phyloP scores from a whole-genome alignment of 2,329 filamentous ascomycete genomes.

The Blastomyces percursus region DNA sequence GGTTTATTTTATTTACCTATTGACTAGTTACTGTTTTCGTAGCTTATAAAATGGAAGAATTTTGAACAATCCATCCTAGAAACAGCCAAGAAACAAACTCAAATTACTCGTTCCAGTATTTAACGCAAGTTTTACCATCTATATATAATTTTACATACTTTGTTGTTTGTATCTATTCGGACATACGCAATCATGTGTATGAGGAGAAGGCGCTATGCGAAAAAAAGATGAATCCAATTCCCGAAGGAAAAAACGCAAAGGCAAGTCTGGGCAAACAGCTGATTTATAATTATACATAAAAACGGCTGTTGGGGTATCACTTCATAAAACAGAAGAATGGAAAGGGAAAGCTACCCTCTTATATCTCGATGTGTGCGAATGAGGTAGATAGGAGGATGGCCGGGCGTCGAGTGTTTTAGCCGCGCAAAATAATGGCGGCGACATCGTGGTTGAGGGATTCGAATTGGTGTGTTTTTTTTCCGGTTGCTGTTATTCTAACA shows the following conservation, averaged over 20 bases:
- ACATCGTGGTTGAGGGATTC: not conserved
- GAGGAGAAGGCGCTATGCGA: not conserved
- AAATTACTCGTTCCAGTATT: not conserved
- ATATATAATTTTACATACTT: not conserved
- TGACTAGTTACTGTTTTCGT: too few species aligned
- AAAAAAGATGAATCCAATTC: not conserved
- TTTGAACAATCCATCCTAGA: too few species aligned
- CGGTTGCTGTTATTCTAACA: not conserved
- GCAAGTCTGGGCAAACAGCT: not conserved
- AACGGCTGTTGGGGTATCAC: not conserved
- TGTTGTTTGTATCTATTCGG: not conserved
- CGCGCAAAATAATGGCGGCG: not conserved
- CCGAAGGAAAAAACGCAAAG: not conserved
- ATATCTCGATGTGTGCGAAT: not conserved
- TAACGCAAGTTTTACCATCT: not conserved
- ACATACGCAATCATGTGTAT: not conserved
- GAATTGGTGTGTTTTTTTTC: not conserved
- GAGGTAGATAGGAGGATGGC: not conserved
- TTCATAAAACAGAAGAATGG: not conserved
- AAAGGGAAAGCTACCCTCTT: not conserved
- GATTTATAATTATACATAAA: not conserved
- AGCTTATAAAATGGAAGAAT: too few species aligned
- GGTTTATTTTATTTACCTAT: too few species aligned
- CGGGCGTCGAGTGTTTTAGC: not conserved
- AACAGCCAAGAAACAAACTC: not conserved